phyloP scores from a whole-genome alignment of 495 filamentous ascomycete species.

The Choiromyces venosus region DNA sequence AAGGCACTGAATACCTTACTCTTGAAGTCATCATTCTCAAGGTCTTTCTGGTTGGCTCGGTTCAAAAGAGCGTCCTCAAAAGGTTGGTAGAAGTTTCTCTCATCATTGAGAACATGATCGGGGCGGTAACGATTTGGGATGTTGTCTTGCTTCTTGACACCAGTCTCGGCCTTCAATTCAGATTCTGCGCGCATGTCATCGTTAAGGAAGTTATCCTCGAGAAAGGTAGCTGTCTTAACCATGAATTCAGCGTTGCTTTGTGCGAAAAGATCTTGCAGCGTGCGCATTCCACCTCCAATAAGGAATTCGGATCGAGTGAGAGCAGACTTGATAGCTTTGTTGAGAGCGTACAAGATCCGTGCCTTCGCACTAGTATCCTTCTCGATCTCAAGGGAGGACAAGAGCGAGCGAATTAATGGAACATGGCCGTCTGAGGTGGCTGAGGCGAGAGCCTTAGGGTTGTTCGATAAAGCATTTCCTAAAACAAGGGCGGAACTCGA shows the following conservation, averaged over 20 bases:
- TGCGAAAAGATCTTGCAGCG: slow-evolving; percentile 52
- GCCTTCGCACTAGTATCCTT: slow-evolving; percentile 38
- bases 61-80: slow-evolving; percentile 32
- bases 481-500: slow-evolving; percentile 53
- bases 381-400: slow-evolving; percentile 29
- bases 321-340: slow-evolving; percentile 33
- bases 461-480: slow-evolving; percentile 56
- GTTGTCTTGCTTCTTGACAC: slow-evolving; percentile 26
- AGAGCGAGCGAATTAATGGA: slow-evolving; percentile 38
- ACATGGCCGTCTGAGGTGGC: slow-evolving; percentile 46
- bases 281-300: slow-evolving; percentile 31
- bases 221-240: slow-evolving; percentile 49
- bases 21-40: slow-evolving; percentile 23
- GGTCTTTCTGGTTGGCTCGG: slow-evolving; percentile 4
- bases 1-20: slow-evolving; percentile 33
- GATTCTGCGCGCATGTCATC: slow-evolving; percentile 52
- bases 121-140: slow-evolving; percentile 24
- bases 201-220: slow-evolving; percentile 58
- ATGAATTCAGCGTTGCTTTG: slow-evolving; percentile 47
- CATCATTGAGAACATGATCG: slow-evolving; percentile 20
- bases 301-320: slow-evolving; percentile 34
- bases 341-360: slow-evolving; percentile 40
- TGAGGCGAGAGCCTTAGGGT: slow-evolving; percentile 54
- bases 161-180: background rate
- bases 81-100: slow-evolving; percentile 28